Conservation (phyloP, 75 land plant species). For the Larix kaempferi region DNA sequence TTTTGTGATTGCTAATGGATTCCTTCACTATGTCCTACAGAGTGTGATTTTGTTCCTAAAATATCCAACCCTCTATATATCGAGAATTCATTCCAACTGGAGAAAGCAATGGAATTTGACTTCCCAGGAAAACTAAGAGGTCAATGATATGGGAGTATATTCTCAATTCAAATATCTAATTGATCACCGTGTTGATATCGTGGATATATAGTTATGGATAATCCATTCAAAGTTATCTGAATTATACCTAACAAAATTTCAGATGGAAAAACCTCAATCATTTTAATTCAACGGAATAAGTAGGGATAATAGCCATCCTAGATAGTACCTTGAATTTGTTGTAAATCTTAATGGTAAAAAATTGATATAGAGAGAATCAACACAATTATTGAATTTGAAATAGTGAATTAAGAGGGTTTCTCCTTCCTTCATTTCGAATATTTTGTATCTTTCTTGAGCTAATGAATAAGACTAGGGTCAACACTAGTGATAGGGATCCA, state of each 20-base stretch:
- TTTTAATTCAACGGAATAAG: not conserved
- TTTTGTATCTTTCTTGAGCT: not conserved
- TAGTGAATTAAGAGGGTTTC: not conserved
- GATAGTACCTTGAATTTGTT: not conserved
- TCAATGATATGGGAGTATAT: not conserved
- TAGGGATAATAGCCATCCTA: not conserved
- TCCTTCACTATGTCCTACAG: not conserved
- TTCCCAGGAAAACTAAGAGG: not conserved
- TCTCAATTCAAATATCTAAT: conserved; percentile 10
- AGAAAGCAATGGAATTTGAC: not conserved
- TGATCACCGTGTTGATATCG: conserved; percentile 9
- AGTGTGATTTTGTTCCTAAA: not conserved
- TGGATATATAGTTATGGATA: conserved; percentile 1
- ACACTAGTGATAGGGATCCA: not conserved
- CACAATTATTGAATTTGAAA: too few relatives aligned
- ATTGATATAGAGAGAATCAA: not conserved
- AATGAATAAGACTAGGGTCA: not conserved
- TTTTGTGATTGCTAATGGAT: too few relatives aligned
- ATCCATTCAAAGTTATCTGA: conserved; percentile 6
- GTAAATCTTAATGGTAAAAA: not conserved
- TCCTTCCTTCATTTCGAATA: not conserved
- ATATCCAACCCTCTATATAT: too few relatives aligned
- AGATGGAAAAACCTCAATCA: conserved; percentile 11
- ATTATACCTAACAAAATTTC: conserved; percentile 12
- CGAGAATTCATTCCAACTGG: not conserved